Base-by-base conservation (phyloP, 768 basidiomycete genomes). In the Gymnopilus dilepis region DNA sequence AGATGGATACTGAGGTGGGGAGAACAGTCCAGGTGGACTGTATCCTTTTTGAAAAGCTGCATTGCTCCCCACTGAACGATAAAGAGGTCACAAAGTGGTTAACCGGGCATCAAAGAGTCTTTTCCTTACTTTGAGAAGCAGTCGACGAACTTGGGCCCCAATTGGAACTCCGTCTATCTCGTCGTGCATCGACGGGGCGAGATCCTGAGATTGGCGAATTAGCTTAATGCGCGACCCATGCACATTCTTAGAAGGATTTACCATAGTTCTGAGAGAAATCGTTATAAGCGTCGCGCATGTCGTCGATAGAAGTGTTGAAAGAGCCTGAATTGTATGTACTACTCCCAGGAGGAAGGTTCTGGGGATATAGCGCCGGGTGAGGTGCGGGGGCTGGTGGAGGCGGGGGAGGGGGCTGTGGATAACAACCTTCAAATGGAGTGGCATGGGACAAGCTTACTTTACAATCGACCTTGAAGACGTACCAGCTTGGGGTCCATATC, bases 211-310 rank as follows among this genome's bases (percentile, higher is more conserved):
- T 2, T 15, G 15, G 9, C 7, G 3, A 48, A 19, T 26, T 15
- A 13, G 31, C 4, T n/a, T n/a, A n/a, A n/a, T n/a, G n/a, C n/a
- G n/a, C n/a, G n/a, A 34, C 54, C 51, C 40, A 22, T 19, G 15
- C 7, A 11, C 30, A 13, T 4, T 17, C 48, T 24, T 56, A 11
- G 21, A 13, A 30, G 17, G 11, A 19, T 31, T 19, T 42, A 64
- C 66, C 60, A 47, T 64, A 45, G 11, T 60, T 24, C 33, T 55
- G 26, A 6, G 66, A 67, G 34, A 60, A 42, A 34, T 64, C 52
- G 34, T 67, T 67, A 21, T 45, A 17, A 26, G 31, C 30, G 17
- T 62, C 53, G 4, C 6, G 4, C 24, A 22, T 8, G 5, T 33
- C 21, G 3, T 34, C 15, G 15, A 54, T 21, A 4, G 26, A 26